Base-by-base conservation (phyloP, 208 protist species). In the Trypanosomatidae sp. region DNA sequence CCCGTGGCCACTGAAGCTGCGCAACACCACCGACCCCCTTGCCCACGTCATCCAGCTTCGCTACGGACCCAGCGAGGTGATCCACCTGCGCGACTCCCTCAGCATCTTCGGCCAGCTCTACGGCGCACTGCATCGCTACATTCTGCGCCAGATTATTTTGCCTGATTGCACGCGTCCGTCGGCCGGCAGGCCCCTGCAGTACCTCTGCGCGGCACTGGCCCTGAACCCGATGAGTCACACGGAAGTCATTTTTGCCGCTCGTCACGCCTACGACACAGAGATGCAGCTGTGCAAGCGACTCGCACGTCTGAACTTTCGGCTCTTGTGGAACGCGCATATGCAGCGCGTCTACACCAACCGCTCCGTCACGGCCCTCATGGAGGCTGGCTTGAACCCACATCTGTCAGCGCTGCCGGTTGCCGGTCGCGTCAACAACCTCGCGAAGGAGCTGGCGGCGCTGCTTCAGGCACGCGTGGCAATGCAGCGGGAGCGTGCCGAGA, bases 21-120 rank as follows among this genome's bases (percentile, higher is more conserved):
- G 92, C 74, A 97, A 97, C 84, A 92, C 79, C 4, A 74, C 79
- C 44, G 92, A 97, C 62, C 92, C 92, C 3, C 84, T 97, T 58
- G 62, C 80, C 56, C 84, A 91, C 66, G 59, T 95, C 36, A 71
- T 95, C 25, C 83, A 92, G 59, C 68, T 83, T 12, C 86, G 89
- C 65, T 93, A 93, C 74, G 92, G 92, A 13, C 41, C 85, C 0
- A 28, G 62, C 1, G 90, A 94, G 77, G 78, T 93, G 43, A 46
- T 93, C 19, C 72, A 73, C 3, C 67, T 97, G 70, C 87, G 89
- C 12, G 89, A 92, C 66, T 83, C 83, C 47, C 79, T 95, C 39
- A 90, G 73, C 71, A 49, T 77, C 19, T 77, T 97, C 39, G 82
- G 83, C 70, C 78, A 88, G 50, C 67, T 97, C 36, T 97, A 97